Conservation (phyloP, 176 grass and related monocot species). For the Dendrocalamus sinicus region DNA sequence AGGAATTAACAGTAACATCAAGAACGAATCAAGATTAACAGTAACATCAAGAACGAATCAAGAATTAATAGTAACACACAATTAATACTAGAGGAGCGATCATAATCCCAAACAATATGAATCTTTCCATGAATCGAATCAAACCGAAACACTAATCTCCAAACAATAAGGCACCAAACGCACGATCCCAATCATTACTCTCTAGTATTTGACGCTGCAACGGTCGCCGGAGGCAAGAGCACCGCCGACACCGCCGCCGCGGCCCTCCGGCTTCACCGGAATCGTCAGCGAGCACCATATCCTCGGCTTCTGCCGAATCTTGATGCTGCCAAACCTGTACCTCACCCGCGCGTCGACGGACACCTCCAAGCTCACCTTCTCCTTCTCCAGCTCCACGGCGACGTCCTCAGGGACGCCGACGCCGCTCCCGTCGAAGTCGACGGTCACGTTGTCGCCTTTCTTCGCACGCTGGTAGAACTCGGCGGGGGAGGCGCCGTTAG, state of each 20-base stretch:
- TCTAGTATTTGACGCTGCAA: constrained; percentile 23
- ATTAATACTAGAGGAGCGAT: neutral
- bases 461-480: constrained; percentile 52
- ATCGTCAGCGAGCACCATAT: constrained; percentile 22
- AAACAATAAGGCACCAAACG: neutral
- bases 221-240: neutral
- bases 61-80: neutral
- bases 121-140: neutral
- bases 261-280: neutral
- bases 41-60: neutral
- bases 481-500: constrained; percentile 35
- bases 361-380: neutral
- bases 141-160: neutral
- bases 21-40: too few relatives aligned
- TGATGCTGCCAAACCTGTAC: constrained; percentile 23
- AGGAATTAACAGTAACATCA: neutral
- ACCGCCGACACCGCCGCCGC: neutral
- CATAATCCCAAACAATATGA: neutral
- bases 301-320: constrained; percentile 22
- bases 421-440: constrained; percentile 39
- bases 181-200: neutral
- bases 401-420: constrained; percentile 21
- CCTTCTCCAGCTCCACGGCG: neutral
- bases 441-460: constrained; percentile 28
- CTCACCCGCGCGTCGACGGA: constrained; percentile 28